Percentiles rank a stretch among this genome's conserved stretches.
Conservation (phyloP, 2,329 filamentous ascomycete species). For the Phaeophleospora eucalypticola region DNA sequence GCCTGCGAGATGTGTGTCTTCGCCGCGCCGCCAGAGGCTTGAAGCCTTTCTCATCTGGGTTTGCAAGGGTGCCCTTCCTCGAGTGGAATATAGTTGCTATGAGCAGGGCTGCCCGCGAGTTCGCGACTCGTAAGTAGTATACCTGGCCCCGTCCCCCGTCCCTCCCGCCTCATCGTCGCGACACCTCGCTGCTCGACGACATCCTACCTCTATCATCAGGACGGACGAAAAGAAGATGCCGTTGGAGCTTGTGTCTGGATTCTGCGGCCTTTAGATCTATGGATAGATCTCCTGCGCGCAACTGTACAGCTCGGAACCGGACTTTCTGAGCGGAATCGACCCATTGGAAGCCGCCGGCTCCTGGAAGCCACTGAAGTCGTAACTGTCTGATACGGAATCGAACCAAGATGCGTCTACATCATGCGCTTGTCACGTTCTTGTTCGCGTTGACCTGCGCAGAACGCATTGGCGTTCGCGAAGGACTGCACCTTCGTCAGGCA, state of each 20-base stretch:
- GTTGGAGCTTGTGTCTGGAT: background rate
- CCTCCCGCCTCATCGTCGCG: background rate
- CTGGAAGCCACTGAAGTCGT: background rate
- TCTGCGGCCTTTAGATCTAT: too few species aligned
- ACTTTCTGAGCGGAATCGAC: slow-evolving; percentile 3
- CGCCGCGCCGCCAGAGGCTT: too few species aligned
- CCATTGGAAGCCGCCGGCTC: background rate
- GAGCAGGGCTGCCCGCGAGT: background rate
- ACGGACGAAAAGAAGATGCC: background rate
- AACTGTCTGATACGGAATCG: background rate
- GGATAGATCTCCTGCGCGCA: background rate
- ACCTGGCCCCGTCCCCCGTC: background rate
- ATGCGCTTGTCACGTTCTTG: slow-evolving; percentile 11
- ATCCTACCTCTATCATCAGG: too few species aligned
- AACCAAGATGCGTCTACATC: slow-evolving; percentile 11
- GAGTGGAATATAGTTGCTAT: background rate
- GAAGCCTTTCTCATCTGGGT: background rate
- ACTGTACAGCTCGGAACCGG: background rate
- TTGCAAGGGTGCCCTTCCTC: background rate
- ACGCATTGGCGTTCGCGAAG: slow-evolving; percentile 7
- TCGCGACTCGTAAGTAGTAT: too few species aligned
- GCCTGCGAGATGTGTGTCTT: too few species aligned
- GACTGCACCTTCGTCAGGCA: slow-evolving; percentile 9
- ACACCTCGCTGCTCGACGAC: too few species aligned
- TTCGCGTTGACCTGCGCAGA: slow-evolving; percentile 11